A percentile compares a stretch with the other conserved stretches of the same genome.
Conservation (phyloP, 2,329 filamentous ascomycete genomes). For the Penicillium sp. region DNA sequence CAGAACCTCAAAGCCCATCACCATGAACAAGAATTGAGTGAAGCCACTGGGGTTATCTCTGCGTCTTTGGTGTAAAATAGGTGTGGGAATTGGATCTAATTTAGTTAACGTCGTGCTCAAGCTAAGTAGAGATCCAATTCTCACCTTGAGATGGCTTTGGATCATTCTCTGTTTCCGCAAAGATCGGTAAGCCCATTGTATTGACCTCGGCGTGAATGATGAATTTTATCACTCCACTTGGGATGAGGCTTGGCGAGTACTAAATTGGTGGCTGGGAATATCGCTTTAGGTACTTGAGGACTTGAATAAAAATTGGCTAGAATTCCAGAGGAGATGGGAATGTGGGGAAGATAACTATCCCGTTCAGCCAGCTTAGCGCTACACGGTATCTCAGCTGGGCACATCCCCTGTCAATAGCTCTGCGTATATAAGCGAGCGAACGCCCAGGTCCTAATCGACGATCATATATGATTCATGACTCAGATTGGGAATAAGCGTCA, state of each 20-base stretch:
- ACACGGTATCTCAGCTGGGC: background rate
- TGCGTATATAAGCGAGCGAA: background rate
- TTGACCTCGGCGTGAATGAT: background rate
- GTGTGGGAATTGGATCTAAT: background rate
- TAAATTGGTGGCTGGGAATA: background rate
- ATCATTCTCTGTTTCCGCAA: background rate
- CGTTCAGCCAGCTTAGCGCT: background rate
- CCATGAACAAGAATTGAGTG: background rate
- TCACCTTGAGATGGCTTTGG: background rate
- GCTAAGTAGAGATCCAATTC: background rate
- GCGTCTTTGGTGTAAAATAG: background rate
- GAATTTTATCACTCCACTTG: background rate
- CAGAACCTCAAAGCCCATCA: conserved; percentile 1
- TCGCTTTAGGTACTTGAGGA: background rate
- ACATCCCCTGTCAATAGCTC: background rate
- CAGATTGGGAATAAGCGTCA: background rate
- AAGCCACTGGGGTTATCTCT: background rate
- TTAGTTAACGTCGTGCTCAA: background rate
- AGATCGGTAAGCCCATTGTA: background rate
- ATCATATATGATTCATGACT: background rate
- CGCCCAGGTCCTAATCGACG: background rate
- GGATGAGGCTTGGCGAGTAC: background rate
- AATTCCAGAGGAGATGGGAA: background rate
- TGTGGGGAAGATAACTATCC: background rate
- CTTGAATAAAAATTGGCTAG: background rate